These are phyloP conservation scores for Penicillium parvum DNA, from an alignment of 495 filamentous ascomycete species.

Conservation along the genomic window DNA sequence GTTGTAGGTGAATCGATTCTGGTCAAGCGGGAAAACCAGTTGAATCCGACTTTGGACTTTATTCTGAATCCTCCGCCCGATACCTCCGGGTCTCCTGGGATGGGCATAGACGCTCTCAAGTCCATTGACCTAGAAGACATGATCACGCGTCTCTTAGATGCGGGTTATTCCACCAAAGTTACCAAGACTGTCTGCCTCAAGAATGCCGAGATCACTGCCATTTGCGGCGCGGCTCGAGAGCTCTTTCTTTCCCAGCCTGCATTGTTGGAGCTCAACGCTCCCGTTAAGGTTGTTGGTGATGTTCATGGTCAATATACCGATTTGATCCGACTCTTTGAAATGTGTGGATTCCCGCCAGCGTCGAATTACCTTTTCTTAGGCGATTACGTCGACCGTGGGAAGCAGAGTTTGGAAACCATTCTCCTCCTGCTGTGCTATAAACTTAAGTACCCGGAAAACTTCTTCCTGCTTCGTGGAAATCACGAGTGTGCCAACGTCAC, in stretches of 20 bases:
- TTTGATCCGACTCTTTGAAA: slow-evolving; percentile 95
- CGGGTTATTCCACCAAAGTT: slow-evolving; percentile 91
- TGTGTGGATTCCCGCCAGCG: slow-evolving; percentile 94
- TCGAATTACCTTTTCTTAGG: slow-evolving; percentile 96
- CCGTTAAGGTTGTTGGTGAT: slow-evolving; percentile 98
- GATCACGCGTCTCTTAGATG: slow-evolving; percentile 90
- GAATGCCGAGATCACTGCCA: slow-evolving; percentile 93
- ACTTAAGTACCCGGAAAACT: slow-evolving; percentile 97
- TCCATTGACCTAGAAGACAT: slow-evolving; percentile 94
- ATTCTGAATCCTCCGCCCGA: slow-evolving; percentile 41
- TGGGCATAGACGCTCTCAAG: slow-evolving; percentile 69
- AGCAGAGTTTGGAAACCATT: slow-evolving; percentile 96
- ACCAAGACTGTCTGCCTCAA: slow-evolving; percentile 96
- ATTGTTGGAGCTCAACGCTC: slow-evolving; percentile 86
- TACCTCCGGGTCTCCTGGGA: slow-evolving; percentile 39
- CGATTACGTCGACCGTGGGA: slow-evolving; percentile 97
- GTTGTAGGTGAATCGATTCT: slow-evolving; percentile 57
- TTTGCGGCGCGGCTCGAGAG: slow-evolving; percentile 83
- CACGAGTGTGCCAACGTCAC: slow-evolving; percentile 99
- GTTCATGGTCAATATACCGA: slow-evolving; percentile 98
- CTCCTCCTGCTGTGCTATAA: slow-evolving; percentile 96
- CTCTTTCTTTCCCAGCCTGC: slow-evolving; percentile 92
- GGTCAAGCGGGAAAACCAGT: slow-evolving; percentile 68
- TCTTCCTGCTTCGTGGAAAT: slow-evolving; percentile 94
- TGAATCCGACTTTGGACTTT: slow-evolving; percentile 57